These are phyloP conservation scores for Fusarium aywerte DNA, from an alignment of 2,329 filamentous ascomycete species.

Conservation along the genomic window DNA sequence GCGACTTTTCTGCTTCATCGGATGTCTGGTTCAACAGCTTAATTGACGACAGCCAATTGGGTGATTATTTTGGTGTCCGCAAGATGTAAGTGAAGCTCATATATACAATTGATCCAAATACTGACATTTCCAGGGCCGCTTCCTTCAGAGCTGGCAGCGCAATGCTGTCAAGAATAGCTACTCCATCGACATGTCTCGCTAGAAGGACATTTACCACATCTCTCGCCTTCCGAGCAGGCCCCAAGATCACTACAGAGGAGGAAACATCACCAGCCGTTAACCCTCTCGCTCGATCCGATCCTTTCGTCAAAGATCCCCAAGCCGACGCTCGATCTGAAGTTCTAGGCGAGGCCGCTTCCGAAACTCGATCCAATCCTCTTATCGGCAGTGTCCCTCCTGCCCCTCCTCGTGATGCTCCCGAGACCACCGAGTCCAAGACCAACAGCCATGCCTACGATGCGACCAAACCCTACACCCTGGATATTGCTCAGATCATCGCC, in stretches of 20 bases:
- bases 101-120: accelerated
- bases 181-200: conserved; percentile 35
- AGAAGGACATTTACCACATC: conserved; percentile 51
- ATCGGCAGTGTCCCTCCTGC: conserved; percentile 12
- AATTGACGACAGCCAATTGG: conserved; percentile 40
- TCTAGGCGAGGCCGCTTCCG: conserved; percentile 11
- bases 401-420: conserved; percentile 20
- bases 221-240: conserved; percentile 43
- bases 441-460: conserved; percentile 44
- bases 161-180: conserved; percentile 47
- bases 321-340: not conserved
- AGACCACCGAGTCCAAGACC: conserved; percentile 1
- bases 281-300: conserved; percentile 19
- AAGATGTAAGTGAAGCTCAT: conserved; percentile 39
- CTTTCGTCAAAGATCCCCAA: not conserved
- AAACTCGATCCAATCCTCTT: conserved; percentile 17
- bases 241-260: conserved; percentile 14
- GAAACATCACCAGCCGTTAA: conserved; percentile 7
- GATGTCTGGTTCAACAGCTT: conserved; percentile 18
- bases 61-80: conserved; percentile 16
- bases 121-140: conserved; percentile 44
- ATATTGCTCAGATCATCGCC: conserved; percentile 53
- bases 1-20: conserved; percentile 43
- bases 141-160: conserved; percentile 46
- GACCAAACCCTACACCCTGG: conserved; percentile 43